Conservation (phyloP, 768 basidiomycete genomes). For the Leccinum variicolor region DNA sequence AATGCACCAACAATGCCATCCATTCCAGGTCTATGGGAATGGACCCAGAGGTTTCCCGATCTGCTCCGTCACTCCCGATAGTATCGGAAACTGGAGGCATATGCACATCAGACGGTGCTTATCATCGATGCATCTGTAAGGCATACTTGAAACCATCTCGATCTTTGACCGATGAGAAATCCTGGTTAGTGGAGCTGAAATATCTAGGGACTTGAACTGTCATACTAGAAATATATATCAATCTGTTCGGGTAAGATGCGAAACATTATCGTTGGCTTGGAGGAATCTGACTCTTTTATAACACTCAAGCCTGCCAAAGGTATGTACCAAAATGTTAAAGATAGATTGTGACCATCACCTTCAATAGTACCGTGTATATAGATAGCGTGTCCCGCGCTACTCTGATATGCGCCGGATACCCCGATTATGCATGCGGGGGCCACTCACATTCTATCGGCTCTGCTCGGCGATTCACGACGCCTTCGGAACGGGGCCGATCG, state of each 20-base stretch:
- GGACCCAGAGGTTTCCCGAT: slow-evolving; percentile 29
- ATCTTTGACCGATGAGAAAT: not conserved
- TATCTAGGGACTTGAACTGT: slow-evolving; percentile 14
- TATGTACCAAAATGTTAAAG: not conserved
- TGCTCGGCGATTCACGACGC: too few relatives aligned
- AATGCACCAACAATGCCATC: slow-evolving; percentile 12
- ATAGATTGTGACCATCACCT: not conserved
- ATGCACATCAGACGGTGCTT: slow-evolving; percentile 37
- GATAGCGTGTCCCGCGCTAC: not conserved
- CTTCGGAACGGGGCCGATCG: slow-evolving; percentile 4
- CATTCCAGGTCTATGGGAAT: slow-evolving; percentile 12
- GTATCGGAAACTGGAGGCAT: slow-evolving; percentile 39
- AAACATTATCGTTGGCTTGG: not conserved
- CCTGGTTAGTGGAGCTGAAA: slow-evolving; percentile 6
- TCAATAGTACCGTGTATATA: not conserved
- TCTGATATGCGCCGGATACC: slow-evolving; percentile 6
- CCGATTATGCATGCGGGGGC: too few relatives aligned
- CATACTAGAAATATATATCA: slow-evolving; percentile 6
- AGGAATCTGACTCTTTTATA: not conserved
- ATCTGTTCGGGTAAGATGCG: slow-evolving; percentile 10
- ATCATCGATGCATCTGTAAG: slow-evolving; percentile 34
- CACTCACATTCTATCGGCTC: too few relatives aligned
- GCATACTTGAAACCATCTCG: not conserved
- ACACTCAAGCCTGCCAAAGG: slow-evolving; percentile 2
- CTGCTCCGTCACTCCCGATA: slow-evolving; percentile 39